These are phyloP conservation scores for Calendula officinalis DNA, from an alignment of 129 eudicot species.

Conservation along the genomic window DNA sequence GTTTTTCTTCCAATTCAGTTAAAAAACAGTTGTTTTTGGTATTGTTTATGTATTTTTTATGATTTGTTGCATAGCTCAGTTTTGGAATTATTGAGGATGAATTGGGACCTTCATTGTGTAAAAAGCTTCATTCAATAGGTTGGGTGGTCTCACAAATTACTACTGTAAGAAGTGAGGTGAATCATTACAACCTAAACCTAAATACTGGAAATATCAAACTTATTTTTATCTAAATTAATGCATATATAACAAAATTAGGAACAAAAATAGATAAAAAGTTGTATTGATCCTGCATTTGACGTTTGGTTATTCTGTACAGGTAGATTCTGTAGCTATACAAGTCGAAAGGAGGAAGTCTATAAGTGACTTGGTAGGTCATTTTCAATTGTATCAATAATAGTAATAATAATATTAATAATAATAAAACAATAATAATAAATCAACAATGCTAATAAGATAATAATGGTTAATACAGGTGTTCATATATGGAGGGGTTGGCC, in stretches of 20 bases:
- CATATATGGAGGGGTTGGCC: neutral
- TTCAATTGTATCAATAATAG: neutral
- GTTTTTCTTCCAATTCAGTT: slow-evolving; percentile 27
- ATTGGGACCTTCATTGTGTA: slow-evolving; percentile 53
- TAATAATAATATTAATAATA: no score
- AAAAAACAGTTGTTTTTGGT: slow-evolving; percentile 1
- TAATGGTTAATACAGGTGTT: slow-evolving; percentile 13
- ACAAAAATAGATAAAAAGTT: neutral
- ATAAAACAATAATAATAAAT: no score
- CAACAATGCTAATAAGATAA: no score
- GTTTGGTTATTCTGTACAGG: slow-evolving; percentile 32
- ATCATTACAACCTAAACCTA: no score
- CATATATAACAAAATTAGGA: neutral
- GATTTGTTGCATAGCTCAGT: slow-evolving; percentile 86
- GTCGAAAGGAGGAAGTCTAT: slow-evolving; percentile 42
- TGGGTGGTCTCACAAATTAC: slow-evolving; percentile 28
- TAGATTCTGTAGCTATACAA: slow-evolving; percentile 83
- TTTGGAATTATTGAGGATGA: slow-evolving; percentile 35
- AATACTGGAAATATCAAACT: no score
- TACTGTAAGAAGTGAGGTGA: slow-evolving; percentile 69
- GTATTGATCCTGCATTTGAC: slow-evolving; percentile 4
- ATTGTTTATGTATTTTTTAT: no score
- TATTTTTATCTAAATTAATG: no score
- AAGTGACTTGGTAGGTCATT: no score
- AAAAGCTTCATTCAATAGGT: slow-evolving; percentile 57